phyloP scores from a whole-genome alignment of 768 basidiomycete genomes.

The Coprinellus aureogranulatus region DNA sequence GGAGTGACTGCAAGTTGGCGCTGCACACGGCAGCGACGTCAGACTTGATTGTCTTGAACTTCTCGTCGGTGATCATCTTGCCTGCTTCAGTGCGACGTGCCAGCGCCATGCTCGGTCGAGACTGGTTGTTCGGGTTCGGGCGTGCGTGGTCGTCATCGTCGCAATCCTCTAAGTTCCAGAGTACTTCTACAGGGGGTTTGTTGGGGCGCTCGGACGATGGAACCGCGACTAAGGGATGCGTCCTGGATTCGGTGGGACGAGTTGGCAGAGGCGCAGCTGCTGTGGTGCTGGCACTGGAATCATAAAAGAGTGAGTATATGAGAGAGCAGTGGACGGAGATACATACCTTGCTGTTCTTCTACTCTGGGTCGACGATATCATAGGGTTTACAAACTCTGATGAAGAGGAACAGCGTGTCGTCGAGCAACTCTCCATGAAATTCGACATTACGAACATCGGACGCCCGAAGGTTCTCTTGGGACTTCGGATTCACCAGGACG shows the following conservation, averaged over 20 bases:
- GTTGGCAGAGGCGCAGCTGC: background rate
- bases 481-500: constrained; percentile 24
- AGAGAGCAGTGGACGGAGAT: too few relatives aligned
- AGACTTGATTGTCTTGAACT: too few relatives aligned
- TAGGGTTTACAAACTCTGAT: constrained; percentile 11
- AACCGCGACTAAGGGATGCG: too few relatives aligned
- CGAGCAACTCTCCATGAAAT: constrained; percentile 19
- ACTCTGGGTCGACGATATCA: constrained; percentile 16
- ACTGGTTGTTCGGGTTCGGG: background rate
- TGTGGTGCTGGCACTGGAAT: background rate
- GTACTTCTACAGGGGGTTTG: background rate
- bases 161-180: constrained; percentile 1
- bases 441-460: constrained; percentile 30
- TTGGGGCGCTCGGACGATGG: background rate
- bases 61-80: too few relatives aligned
- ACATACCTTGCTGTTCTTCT: background rate
- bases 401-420: background rate
- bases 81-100: too few relatives aligned
- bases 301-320: too few relatives aligned
- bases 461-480: constrained; percentile 28
- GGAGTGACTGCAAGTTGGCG: too few relatives aligned
- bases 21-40: too few relatives aligned
- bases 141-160: background rate
- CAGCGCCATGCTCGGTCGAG: background rate
- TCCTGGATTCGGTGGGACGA: background rate